Conservation (phyloP, 257 asterid species). For the Solanum ossicruentum region DNA sequence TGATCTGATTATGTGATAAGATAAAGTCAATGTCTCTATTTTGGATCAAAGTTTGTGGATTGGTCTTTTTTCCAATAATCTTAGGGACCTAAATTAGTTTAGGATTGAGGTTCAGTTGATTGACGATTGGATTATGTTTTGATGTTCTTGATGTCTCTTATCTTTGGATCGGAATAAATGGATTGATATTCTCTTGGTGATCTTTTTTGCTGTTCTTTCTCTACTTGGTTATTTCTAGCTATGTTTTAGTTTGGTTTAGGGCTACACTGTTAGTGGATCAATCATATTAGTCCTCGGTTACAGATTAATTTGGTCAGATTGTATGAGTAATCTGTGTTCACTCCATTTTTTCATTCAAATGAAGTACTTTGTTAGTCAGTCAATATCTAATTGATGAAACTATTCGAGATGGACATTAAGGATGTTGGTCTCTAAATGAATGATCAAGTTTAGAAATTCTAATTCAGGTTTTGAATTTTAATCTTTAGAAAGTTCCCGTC, state of each 20-base stretch:
- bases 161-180: too few species aligned
- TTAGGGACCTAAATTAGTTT: background rate
- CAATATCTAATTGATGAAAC: background rate
- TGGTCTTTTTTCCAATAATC: background rate
- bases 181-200: background rate
- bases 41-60: background rate
- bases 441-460: background rate
- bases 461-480: background rate
- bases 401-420: background rate
- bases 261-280: background rate
- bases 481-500: background rate
- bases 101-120: too few species aligned
- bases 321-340: too few species aligned
- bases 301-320: too few species aligned
- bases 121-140: too few species aligned
- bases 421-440: background rate
- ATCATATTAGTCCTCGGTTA: background rate
- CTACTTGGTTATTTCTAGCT: background rate
- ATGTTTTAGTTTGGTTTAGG: background rate
- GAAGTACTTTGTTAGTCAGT: too few species aligned
- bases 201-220: background rate
- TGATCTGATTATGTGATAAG: background rate
- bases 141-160: too few species aligned
- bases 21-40: background rate
- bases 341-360: background rate